Percentiles rank a stretch among this genome's conserved stretches.
These are phyloP conservation scores for Hyphodiscus hymeniophilus DNA, from an alignment of 495 filamentous ascomycete genomes.

Conservation along the genomic window DNA sequence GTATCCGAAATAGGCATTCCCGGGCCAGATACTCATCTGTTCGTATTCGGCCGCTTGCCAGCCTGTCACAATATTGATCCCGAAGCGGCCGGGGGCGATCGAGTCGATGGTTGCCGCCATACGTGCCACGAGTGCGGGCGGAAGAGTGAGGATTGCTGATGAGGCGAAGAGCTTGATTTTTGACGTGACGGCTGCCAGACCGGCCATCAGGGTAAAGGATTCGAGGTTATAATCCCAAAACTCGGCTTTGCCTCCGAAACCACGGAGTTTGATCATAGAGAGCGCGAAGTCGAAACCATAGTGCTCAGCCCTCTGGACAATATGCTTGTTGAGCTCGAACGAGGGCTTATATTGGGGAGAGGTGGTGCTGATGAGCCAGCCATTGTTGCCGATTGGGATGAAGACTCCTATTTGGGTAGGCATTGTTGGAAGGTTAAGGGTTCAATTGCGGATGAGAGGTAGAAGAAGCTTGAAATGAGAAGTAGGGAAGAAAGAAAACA, in stretches of 20 bases:
- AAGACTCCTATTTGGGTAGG: constrained; percentile 29
- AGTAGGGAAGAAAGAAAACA: background rate
- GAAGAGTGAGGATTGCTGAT: constrained; percentile 24
- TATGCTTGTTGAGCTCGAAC: constrained; percentile 27
- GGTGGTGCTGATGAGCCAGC: constrained; percentile 26
- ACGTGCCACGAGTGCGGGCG: constrained; percentile 23
- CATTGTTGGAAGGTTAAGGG: too few species aligned
- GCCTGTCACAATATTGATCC: constrained; percentile 28
- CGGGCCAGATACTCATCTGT: constrained; percentile 30
- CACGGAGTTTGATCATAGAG: constrained; percentile 29
- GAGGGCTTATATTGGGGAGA: constrained; percentile 26
- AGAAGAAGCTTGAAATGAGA: background rate
- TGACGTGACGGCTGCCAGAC: too few species aligned
- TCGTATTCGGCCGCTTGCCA: constrained; percentile 29
- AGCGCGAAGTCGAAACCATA: constrained; percentile 27
- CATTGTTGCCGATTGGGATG: constrained; percentile 29
- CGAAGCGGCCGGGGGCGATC: constrained; percentile 27
- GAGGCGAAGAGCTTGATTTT: constrained; percentile 39
- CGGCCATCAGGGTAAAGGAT: constrained; percentile 41
- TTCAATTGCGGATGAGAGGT: too few species aligned
- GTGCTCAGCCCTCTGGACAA: constrained; percentile 27
- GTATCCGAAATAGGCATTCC: constrained; percentile 29
- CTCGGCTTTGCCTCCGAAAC: constrained; percentile 27
- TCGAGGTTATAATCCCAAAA: constrained; percentile 30
- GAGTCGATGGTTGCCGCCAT: constrained; percentile 28